Percentiles rank a stretch among this genome's conserved stretches.
phyloP scores from a whole-genome alignment of 1,284 basidiomycete genomes.

The Omphalotus olearius region DNA sequence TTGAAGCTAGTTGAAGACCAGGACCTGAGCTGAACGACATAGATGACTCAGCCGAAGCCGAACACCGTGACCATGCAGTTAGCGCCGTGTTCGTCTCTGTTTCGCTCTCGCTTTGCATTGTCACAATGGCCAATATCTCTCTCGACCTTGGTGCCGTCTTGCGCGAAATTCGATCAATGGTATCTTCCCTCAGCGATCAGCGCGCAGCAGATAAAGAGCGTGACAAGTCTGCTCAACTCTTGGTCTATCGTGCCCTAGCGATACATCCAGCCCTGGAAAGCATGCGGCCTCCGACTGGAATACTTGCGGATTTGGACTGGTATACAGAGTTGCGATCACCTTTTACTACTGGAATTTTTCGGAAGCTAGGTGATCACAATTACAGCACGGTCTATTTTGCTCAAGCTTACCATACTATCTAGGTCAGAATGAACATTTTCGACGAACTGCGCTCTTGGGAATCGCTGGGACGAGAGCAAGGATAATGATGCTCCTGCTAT shows the following conservation, averaged over 20 bases:
- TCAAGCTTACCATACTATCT: neutral
- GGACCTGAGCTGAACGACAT: too few species aligned
- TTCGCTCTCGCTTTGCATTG: neutral
- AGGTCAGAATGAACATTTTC: constrained; percentile 16
- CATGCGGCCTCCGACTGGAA: constrained; percentile 14
- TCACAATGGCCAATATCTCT: constrained; percentile 5
- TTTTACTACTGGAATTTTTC: constrained; percentile 4
- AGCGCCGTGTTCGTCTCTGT: too few species aligned
- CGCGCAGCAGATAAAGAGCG: constrained; percentile 6
- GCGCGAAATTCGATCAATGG: constrained; percentile 8
- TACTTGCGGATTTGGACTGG: constrained; percentile 15
- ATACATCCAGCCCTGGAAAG: constrained; percentile 14
- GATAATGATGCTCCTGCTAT: constrained; percentile 17
- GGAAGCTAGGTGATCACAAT: constrained; percentile 1
- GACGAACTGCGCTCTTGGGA: constrained; percentile 11
- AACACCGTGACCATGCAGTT: too few species aligned
- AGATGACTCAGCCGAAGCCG: too few species aligned
- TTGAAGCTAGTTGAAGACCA: too few species aligned
- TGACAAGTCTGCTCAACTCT: constrained; percentile 11
- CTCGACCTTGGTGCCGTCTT: constrained; percentile 11
- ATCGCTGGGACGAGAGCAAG: constrained; percentile 14
- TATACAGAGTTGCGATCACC: constrained; percentile 11
- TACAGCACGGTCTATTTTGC: neutral
- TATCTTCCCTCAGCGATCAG: constrained; percentile 6
- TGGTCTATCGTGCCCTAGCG: constrained; percentile 14